Percentiles rank a stretch among this genome's conserved stretches.
Evolutionary conservation across 352 stramenopile genomes (phyloP).

Genomic region (Phytopythium mirpurense): DNA sequence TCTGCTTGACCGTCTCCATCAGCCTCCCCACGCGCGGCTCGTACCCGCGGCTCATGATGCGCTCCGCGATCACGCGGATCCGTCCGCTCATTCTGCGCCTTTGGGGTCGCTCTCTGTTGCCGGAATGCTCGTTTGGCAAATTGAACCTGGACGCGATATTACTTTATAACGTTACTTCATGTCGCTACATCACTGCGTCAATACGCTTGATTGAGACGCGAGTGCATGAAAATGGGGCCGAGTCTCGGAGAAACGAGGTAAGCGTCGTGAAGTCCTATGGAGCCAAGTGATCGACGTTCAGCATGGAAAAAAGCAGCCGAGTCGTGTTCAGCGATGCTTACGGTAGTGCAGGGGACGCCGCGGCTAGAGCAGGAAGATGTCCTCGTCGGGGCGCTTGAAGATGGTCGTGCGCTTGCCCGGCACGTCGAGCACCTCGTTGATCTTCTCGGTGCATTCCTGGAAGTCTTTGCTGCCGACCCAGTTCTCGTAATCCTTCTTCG

Average conservation of each 20-base stretch:
- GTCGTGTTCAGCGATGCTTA: too few species aligned
- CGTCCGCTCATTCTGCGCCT: slow-evolving; percentile 26
- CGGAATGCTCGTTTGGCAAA: too few species aligned
- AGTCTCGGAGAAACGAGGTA: too few species aligned
- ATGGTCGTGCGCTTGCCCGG: slow-evolving; percentile 84
- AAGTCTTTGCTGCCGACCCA: slow-evolving; percentile 78
- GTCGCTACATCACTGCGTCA: too few species aligned
- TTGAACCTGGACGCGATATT: too few species aligned
- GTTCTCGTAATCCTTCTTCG: slow-evolving; percentile 72
- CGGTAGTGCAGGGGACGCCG: neutral
- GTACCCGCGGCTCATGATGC: slow-evolving; percentile 86
- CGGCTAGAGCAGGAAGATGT: slow-evolving; percentile 82
- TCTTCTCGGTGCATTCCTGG: slow-evolving; percentile 76
- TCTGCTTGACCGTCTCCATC: slow-evolving; percentile 85
- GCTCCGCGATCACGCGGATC: slow-evolving; percentile 76
- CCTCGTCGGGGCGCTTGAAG: slow-evolving; percentile 71
- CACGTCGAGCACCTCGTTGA: slow-evolving; percentile 83
- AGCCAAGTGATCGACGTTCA: too few species aligned
- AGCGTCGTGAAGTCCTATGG: too few species aligned
- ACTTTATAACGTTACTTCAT: too few species aligned
- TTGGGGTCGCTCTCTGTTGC: too few species aligned
- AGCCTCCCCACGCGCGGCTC: slow-evolving; percentile 76
- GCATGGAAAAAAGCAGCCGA: too few species aligned
- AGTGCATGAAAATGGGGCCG: too few species aligned
- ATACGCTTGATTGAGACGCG: too few species aligned